Base-by-base conservation (phyloP, 805 yeast species). In the Suhomyces emberorum region DNA sequence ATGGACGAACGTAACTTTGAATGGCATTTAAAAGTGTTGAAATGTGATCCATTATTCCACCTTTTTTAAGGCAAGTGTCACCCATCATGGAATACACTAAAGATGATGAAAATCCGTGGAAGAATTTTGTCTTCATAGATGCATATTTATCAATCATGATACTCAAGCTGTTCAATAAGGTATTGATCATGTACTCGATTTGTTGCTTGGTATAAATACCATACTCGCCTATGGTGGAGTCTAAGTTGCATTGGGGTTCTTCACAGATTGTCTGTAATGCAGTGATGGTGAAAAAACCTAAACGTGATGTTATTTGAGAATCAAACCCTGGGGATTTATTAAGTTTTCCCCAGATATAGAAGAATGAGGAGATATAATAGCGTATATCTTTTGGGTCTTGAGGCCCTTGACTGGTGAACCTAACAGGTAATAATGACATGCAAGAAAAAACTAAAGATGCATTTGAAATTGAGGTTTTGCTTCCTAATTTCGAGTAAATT, bases 1-100 rank as follows among this genome's bases (percentile, higher is more conserved):
- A 88, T 5, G 98, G 98, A 57, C 93, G 97, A 3, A 80, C 81
- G 59, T 82, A 86, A 14, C 96, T 85, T 43, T 77, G 82, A 4
- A 88, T 65, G 0, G 95, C 78, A 36, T 79, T 78, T n/a, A 83
- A 48, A 18, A 85, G 63, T 0, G 77, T 70, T 15, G 66, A 64
- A 4, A 89, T 50, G 32, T 72, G 65, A 12, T 69, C 75, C 46
- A 82, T 54, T 15, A 80, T 68, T 4, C 79, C 79, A 14, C 55
- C 66, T 2, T 54, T 39, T 2, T 58, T 71, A 9, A 62, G 47
- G 1, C 70, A 64, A 24, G 54, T 47, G 3, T 70, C 59, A 0
- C 86, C 82, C 14, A 72, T 70, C 3, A 89, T 58, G 0, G 91
- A 81, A 52, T 72, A 79, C 1, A 85, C 70, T 3, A 88, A 69